Evolutionary conservation across 108 stramenopile genomes (phyloP).

Genomic region (Chaetoceros tenuissimus): DNA sequence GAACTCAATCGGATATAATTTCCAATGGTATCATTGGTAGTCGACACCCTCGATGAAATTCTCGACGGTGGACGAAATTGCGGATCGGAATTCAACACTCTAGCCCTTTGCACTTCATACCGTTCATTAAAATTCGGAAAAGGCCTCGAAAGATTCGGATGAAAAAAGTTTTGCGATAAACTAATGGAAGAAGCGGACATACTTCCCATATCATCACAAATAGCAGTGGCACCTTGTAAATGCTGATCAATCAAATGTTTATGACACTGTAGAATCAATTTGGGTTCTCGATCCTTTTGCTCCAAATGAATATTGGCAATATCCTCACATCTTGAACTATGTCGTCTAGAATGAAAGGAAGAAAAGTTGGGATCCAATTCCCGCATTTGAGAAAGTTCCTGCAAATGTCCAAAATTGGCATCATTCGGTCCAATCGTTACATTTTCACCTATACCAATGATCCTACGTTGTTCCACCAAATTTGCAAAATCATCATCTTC

Average conservation of each 20-base stretch:
- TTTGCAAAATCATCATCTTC: background rate
- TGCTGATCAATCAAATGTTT: conserved; percentile 75
- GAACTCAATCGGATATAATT: too few relatives aligned
- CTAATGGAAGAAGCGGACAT: conserved; percentile 41
- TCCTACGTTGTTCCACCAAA: background rate
- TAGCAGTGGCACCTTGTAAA: conserved; percentile 26
- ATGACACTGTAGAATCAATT: conserved; percentile 49
- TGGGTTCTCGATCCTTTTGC: conserved; percentile 15
- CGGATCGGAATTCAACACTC: background rate
- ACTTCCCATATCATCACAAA: conserved; percentile 41
- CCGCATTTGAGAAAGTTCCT: background rate
- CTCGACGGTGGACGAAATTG: background rate
- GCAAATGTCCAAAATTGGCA: background rate
- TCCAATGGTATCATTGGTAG: background rate
- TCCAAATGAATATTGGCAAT: background rate
- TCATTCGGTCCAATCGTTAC: too few relatives aligned
- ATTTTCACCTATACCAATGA: too few relatives aligned
- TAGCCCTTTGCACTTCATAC: background rate
- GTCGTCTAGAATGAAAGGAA: background rate
- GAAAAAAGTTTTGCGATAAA: conserved; percentile 73
- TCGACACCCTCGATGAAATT: background rate
- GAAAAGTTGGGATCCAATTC: too few relatives aligned
- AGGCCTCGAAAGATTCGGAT: conserved; percentile 29
- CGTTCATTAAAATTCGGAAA: too few relatives aligned
- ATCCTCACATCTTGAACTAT: background rate